Evolutionary conservation across 2,329 filamentous ascomycete species (phyloP).

Genomic region (Aureobasidium pullulans): DNA sequence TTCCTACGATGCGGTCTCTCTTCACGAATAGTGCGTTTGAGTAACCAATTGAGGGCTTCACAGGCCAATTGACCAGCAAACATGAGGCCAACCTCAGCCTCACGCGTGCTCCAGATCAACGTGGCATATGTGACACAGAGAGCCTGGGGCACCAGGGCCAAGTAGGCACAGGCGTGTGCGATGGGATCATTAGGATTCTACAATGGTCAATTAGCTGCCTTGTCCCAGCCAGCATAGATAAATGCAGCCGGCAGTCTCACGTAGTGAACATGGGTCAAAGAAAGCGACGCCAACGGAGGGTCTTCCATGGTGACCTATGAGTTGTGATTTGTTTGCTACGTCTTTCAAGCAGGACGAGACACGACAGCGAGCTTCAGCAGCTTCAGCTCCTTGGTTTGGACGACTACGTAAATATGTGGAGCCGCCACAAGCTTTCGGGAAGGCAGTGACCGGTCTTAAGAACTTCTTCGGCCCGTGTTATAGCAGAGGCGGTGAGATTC

Average conservation of each 20-base stretch:
- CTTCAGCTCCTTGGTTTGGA: no score
- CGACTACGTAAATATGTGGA: background rate
- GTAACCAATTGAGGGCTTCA: conserved; percentile 79
- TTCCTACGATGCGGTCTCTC: conserved; percentile 70
- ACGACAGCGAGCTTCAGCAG: background rate
- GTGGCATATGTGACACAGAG: conserved; percentile 86
- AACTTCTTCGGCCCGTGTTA: background rate
- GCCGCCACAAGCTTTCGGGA: background rate
- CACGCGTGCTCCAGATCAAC: conserved; percentile 82
- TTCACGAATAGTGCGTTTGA: conserved; percentile 90
- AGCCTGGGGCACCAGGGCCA: conserved; percentile 87
- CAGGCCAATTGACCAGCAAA: conserved; percentile 87
- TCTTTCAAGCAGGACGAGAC: background rate
- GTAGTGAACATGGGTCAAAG: conserved; percentile 93
- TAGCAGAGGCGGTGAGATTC: conserved; percentile 1
- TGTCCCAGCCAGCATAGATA: background rate
- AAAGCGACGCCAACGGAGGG: conserved; percentile 73
- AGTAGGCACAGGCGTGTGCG: conserved; percentile 85
- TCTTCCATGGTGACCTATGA: conserved; percentile 33
- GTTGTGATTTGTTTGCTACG: background rate
- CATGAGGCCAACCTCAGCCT: conserved; percentile 82
- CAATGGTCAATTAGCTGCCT: background rate
- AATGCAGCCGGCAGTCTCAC: conserved; percentile 43
- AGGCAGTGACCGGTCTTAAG: background rate
- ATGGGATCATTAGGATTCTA: conserved; percentile 79